Conservation (phyloP, 306 rosid species). For the Prosopis cineraria region DNA sequence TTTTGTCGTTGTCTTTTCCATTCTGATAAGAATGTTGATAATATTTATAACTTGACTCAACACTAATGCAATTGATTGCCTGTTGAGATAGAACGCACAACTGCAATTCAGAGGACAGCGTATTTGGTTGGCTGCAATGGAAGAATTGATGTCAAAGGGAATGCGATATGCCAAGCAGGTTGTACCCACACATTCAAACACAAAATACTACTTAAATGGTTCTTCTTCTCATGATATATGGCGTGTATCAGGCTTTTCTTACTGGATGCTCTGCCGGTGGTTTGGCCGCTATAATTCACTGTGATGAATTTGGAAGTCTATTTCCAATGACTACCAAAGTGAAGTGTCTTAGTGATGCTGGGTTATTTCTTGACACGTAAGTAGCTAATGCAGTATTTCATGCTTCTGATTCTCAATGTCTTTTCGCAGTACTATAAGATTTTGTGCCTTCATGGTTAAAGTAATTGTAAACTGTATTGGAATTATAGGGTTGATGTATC, state of each 20-base stretch:
- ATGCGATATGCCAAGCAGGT: slow-evolving; percentile 88
- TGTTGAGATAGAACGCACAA: slow-evolving; percentile 50
- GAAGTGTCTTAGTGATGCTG: slow-evolving; percentile 96
- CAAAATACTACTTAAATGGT: neutral
- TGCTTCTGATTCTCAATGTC: neutral
- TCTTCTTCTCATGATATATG: slow-evolving; percentile 14
- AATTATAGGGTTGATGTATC: slow-evolving; percentile 61
- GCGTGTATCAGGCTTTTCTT: slow-evolving; percentile 77
- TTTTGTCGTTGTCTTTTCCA: neutral
- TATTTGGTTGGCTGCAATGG: slow-evolving; percentile 91
- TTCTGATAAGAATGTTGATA: neutral
- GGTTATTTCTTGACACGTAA: slow-evolving; percentile 94
- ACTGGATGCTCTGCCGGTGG: slow-evolving; percentile 99
- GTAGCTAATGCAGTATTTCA: slow-evolving; percentile 22
- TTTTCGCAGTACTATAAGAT: neutral
- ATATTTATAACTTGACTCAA: neutral
- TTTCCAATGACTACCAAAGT: slow-evolving; percentile 69
- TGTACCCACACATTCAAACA: neutral
- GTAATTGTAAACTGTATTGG: neutral
- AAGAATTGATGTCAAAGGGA: slow-evolving; percentile 83
- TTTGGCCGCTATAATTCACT: slow-evolving; percentile 86
- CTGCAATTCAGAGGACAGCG: slow-evolving; percentile 93
- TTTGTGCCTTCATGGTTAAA: neutral
- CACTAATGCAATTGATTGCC: neutral
- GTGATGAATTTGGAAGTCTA: slow-evolving; percentile 72